Base-by-base conservation (phyloP, 805 yeast genomes). In the Yarrowia hollandica region DNA sequence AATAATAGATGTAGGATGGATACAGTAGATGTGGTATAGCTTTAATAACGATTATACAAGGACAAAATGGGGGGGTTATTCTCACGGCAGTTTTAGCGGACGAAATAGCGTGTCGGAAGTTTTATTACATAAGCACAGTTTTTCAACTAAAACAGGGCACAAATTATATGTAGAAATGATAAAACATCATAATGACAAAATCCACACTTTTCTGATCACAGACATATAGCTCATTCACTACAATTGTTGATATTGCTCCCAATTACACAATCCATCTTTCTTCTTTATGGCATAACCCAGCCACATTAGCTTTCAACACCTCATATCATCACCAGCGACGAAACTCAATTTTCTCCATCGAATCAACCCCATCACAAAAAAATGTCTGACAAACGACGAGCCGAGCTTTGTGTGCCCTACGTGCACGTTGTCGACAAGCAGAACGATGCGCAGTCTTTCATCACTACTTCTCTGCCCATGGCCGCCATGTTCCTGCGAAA, bases 401-500 rank as follows among this genome's bases (percentile, higher is more conserved):
- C 58, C 42, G 58, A 52, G 30, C 55, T 48, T 31, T 48, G 55
- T n/a, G 55, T 48, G 34, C 55, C 55, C 21, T 52, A 52, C 44
- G 58, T 52, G 42, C 58, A 52, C n/a, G 44, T 52, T 11, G 58
- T 52, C 26, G 58, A 52, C 44, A 52, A 52, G 26, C 44, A 35
- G 58, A 35, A 35, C 44, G 58, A 52, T 7, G 58, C 58, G 21
- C 58, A 52, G 58, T 34, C 66, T 23, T 46, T 65, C 60, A 60
- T 71, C 60, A 59, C 69, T 57, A 63, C 63, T 61, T 61, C 72
- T 8, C 60, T 72, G 62, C 76, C 75, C 16, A 64, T 73, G 65
- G 71, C 71, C 14, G 75, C 74, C 58, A 72, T 72, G 73, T 71
- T 72, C 60, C 60, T 72, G 65, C 62, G 71, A 55, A 71, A 74